Percentiles rank a stretch among this genome's conserved stretches.
phyloP scores from a whole-genome alignment of 352 stramenopile genomes.

The Elongisporangium prolatum region DNA sequence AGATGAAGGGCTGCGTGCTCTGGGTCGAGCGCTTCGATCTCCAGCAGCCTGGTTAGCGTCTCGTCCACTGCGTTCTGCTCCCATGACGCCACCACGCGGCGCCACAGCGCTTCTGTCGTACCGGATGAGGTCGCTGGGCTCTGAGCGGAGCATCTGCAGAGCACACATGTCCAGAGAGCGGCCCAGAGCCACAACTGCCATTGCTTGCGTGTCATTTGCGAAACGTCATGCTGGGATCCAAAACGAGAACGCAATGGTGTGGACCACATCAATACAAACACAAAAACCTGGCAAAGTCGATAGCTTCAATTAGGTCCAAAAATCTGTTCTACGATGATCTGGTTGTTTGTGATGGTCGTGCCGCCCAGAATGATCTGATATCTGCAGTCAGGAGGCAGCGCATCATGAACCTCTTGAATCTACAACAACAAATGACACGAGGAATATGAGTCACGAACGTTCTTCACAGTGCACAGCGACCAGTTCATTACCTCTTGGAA shows the following conservation, averaged over 20 bases:
- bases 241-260: too few relatives aligned
- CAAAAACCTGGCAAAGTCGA: too few relatives aligned
- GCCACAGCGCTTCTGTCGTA: too few relatives aligned
- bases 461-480: not conserved
- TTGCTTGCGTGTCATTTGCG: too few relatives aligned
- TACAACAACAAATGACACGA: constrained; percentile 11
- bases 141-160: too few relatives aligned
- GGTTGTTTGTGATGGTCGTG: constrained; percentile 69
- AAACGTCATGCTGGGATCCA: too few relatives aligned
- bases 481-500: constrained; percentile 51
- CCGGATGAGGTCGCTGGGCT: too few relatives aligned
- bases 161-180: too few relatives aligned
- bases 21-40: constrained; percentile 19
- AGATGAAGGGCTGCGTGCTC: constrained; percentile 14
- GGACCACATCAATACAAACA: too few relatives aligned
- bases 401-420: constrained; percentile 64
- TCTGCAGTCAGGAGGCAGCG: constrained; percentile 35
- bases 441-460: not conserved
- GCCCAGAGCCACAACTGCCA: too few relatives aligned
- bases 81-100: too few relatives aligned
- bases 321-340: constrained; percentile 56
- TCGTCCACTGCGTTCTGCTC: constrained; percentile 9
- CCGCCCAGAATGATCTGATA: constrained; percentile 68
- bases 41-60: constrained; percentile 19
- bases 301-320: constrained; percentile 16